A percentile compares a stretch with the other conserved stretches of the same genome.
phyloP scores from a whole-genome alignment of 2,329 filamentous ascomycete genomes.

The Rhynchosporium secalis region DNA sequence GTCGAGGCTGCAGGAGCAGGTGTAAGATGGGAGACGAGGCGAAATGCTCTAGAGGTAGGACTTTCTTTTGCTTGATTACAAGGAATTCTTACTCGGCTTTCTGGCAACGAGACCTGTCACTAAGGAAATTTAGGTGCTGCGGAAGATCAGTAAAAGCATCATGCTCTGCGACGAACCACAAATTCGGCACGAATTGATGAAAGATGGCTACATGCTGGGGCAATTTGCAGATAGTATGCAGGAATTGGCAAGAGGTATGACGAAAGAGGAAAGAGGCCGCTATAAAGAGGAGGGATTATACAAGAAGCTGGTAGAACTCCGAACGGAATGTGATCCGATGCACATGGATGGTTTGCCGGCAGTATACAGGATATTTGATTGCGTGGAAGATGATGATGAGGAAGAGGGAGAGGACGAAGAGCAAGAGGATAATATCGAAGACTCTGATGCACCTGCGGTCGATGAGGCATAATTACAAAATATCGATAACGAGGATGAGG shows the following conservation, averaged over 20 bases:
- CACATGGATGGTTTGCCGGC: conserved; percentile 24
- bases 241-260: conserved; percentile 18
- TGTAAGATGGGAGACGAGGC: conserved; percentile 23
- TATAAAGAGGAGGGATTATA: conserved; percentile 25
- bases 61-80: neutral
- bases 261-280: conserved; percentile 11
- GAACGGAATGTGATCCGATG: conserved; percentile 14
- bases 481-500: neutral
- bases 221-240: conserved; percentile 23
- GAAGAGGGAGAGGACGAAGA: conserved; percentile 14
- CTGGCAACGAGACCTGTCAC: neutral
- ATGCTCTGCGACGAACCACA: conserved; percentile 23
- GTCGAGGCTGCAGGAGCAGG: conserved; percentile 19
- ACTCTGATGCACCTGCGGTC: neutral
- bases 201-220: conserved; percentile 23
- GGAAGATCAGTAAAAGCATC: conserved; percentile 24
- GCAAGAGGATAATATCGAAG: conserved; percentile 4
- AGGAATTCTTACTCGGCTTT: neutral
- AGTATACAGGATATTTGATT: conserved; percentile 24
- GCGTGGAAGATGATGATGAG: conserved; percentile 10
- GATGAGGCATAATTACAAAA: neutral
- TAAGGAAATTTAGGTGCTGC: conserved; percentile 12
- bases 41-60: conserved; percentile 20
- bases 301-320: conserved; percentile 21
- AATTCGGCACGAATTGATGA: conserved; percentile 27